Base-by-base conservation (phyloP, 2,329 filamentous ascomycete species). In the Hysterium pulicare region DNA sequence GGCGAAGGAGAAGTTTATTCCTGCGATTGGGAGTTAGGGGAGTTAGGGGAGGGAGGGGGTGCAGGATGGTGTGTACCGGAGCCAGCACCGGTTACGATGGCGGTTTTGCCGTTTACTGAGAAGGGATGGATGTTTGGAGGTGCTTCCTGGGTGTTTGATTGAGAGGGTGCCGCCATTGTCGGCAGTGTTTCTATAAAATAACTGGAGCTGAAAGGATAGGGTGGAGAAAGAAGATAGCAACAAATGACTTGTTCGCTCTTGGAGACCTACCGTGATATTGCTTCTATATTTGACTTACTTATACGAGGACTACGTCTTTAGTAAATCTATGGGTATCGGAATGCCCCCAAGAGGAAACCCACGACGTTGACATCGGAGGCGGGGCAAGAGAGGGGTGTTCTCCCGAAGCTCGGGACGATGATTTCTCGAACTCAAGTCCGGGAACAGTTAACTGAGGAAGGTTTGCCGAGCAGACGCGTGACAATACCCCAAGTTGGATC, bases 41-140 rank as follows among this genome's bases (percentile, higher is more conserved):
- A 11, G 17, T 8, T 22, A 10, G 16, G 16, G 16, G 21, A 15
- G 23, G 16, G n/a, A 36, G 13, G 20, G 36, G 6, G 20, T 19
- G n/a, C 17, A 6, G 15, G 22, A 45, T 2, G 17, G 33, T 6
- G 49, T 40, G 24, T 49, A 61, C 61, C 60, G 22, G 61, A 62
- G 9, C 72, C 72, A 39, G 71, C 72, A 26, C 73, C 73, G 5
- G 73, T 75, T 4, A 75, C 61, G 37, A 75, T 65, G 4, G 72
- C 72, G n/a, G 59, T 67, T 55, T 74, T 74, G 7, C 70, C 71
- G 11, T 65, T 46, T 3, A 74, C 66, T 16, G 53, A 55, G 48
- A 71, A 73, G 3, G 63, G 51, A 20, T 31, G 38, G 11, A 39
- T 26, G 19, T 31, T 33, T 43, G 30, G 28, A 11, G 4, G 15